Evolutionary conservation across 164 flowering plant genomes (phyloP), one percentile per base, ranked within the genome.

Genomic region (Houttuynia cordata): DNA sequence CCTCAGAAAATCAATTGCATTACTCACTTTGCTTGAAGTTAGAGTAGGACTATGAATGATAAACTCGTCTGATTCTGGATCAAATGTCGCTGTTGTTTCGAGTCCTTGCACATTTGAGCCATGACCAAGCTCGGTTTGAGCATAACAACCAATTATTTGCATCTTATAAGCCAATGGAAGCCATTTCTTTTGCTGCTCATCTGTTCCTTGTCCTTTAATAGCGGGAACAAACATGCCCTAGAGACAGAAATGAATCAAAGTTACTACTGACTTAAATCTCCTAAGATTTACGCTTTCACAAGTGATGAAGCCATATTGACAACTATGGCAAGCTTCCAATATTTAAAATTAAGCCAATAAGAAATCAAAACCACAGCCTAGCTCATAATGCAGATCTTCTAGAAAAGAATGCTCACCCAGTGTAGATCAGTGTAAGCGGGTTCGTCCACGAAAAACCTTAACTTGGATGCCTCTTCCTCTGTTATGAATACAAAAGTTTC

Each of bases 101-200:
- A 94, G 90, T 54, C 99, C 99, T 80, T 94, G 99, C 59, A 94
- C 96, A 77, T 91, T 94, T 21, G 99, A 94, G 21, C 99, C 99
- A 76, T 91, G 97, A 64, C 99, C 99, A 67, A 94, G 96, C 77
- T 94, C 99, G 58, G 99, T 94, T 73, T 91, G 99, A 30, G 99
- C 99, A 72, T 91, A 94, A 67, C 97, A 91, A 17, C 99, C 97
- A 79, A 94, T 88, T 66, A 91, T 94, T 75, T 91, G 86, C 99
- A 94, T 85, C 83, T 74, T 91, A 65, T 84, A 74, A n/a, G 96
- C 97, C 80, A 94, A 63, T 7, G 96, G 84, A 64, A 94, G 68
- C 99, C 99, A 94, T 71, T 88, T 91, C 60, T 80, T 57, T 51
- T 85, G 95, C 75, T 94, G 99, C 73, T 94, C 94, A 13, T 94